phyloP scores from a whole-genome alignment of 495 filamentous ascomycete species.

The Podospora comata region DNA sequence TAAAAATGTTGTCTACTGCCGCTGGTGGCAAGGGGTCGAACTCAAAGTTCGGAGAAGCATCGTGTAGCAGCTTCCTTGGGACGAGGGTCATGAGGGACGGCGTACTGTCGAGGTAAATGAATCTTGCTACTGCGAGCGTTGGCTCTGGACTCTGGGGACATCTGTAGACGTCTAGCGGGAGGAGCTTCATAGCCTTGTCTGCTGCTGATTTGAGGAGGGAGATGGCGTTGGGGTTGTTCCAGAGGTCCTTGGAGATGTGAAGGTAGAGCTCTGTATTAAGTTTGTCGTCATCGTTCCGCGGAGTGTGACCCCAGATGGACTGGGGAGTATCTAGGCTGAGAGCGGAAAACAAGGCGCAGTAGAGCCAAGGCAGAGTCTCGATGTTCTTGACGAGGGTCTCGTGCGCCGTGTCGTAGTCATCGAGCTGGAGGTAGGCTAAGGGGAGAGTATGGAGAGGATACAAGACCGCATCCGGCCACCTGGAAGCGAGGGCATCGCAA shows the following conservation, averaged over 20 bases:
- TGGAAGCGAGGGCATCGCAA: constrained; percentile 54
- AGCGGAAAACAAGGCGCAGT: constrained; percentile 69
- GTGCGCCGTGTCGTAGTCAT: constrained; percentile 61
- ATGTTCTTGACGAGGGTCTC: constrained; percentile 63
- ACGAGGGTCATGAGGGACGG: constrained; percentile 60
- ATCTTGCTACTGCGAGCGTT: constrained; percentile 63
- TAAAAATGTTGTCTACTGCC: constrained; percentile 45
- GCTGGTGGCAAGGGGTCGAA: constrained; percentile 69
- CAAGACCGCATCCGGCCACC: constrained; percentile 37
- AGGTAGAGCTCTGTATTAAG: constrained; percentile 79
- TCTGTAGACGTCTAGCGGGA: constrained; percentile 32
- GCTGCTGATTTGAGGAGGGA: constrained; percentile 71
- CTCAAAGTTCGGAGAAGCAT: constrained; percentile 51
- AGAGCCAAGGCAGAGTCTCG: constrained; percentile 75
- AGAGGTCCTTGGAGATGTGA: constrained; percentile 76
- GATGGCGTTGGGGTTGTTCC: constrained; percentile 75
- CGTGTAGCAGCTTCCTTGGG: constrained; percentile 50
- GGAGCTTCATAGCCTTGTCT: constrained; percentile 41
- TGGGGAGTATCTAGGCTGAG: constrained; percentile 70
- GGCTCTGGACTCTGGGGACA: constrained; percentile 43
- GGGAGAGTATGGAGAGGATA: constrained; percentile 71
- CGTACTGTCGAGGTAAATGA: constrained; percentile 72
- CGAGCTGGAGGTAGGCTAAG: constrained; percentile 68
- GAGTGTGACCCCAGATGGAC: constrained; percentile 74
- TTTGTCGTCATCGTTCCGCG: constrained; percentile 64